Base-by-base conservation (phyloP, 805 yeast genomes). In the Teunomyces funiuensis region DNA sequence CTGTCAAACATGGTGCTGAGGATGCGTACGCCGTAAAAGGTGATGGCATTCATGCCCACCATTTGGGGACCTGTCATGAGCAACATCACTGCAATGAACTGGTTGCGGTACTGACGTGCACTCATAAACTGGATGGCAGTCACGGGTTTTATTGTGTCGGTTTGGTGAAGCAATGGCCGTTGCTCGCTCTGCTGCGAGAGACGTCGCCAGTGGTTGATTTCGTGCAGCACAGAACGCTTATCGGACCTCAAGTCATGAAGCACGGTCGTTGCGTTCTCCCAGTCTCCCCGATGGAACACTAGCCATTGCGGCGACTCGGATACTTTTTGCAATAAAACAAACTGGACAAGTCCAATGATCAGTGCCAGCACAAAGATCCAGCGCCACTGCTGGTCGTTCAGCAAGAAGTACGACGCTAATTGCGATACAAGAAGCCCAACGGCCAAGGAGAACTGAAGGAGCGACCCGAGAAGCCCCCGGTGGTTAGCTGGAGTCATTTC, bases 291-390 rank as follows among this genome's bases (percentile, higher is more conserved):
- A 25, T 54, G 51, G 36, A 62, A 45, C n/a, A 69, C 52, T 11
- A 68, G 49, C 75, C 75, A 70, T 49, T 69, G 69, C 2, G 74
- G 74, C 18, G 70, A 63, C 46, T 70, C 75, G 2, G 55, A 55
- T 3, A 62, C 60, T 5, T 70, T 56, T 49, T 65, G 65, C n/a
- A 67, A 46, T 17, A 60, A 48, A 2, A 53, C 15, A 40, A 62
- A 64, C 42, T 66, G 71, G 22, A 52, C 23, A 1, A 57, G 30
- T 0, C 60, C 69, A 11, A 67, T 38, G 0, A 41, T 23, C 9
- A 52, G 46, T 2, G 63, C 64, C 36, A 58, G 45, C 7, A 52
- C 44, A 42, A 67, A 69, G 6, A 69, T 50, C 23, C 42, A 37
- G 28, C 74, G 55, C 74, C 75, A 70, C 42, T 65, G 63, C 40